Evolutionary conservation across 1,284 basidiomycete species (phyloP), one percentile per base, ranked within the genome.

Genomic region (Puccinia coronata): DNA sequence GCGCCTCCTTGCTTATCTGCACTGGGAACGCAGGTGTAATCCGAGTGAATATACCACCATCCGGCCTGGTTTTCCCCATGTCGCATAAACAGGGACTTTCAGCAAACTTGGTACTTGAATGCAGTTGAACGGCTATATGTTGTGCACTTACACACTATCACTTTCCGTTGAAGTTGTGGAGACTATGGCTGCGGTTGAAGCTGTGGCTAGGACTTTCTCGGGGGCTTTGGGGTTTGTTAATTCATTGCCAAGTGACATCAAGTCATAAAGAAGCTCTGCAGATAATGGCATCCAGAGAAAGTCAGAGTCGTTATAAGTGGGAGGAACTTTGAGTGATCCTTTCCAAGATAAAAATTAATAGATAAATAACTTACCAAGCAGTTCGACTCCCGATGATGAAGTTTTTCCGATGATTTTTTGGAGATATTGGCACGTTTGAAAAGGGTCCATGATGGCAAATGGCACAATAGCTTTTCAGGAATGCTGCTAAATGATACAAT

Each of bases 401-500:
- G 18, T 55, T 25, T 36, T 55, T n/a, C 70, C 70, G n/a, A 72
- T 51, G 70, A 55, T 55, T 23, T 31, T 53, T 9, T 72, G 70
- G 28, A 72, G 43, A 53, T 28, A 51, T 72, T 72, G 70, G 43
- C 70, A 72, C 2, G 70, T 34, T 72, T 72, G 25, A n/a, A 72
- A 39, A 12, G 28, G 4, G 51, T 72, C 70, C 70, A 72, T 72
- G 12, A 49, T 51, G 49, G 18, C 8, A 3, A 34, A 55, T 20
- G 23, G 41, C 5, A 41, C 6, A 28, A 2, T 18, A 49, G 31
- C 12, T 8, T 8, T n/a, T 8, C 36, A 39, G 4, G 25, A 61
- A 61, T 8, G n/a, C 20, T 9, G 25, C 12, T 57, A 23, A 9
- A n/a, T 6, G 57, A 61, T 31, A 16, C 25, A 61, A 16, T 16